Percentiles rank a stretch among this genome's conserved stretches.
These are phyloP conservation scores for Amanita phalloides DNA, from an alignment of 768 basidiomycete genomes.

Conservation along the genomic window DNA sequence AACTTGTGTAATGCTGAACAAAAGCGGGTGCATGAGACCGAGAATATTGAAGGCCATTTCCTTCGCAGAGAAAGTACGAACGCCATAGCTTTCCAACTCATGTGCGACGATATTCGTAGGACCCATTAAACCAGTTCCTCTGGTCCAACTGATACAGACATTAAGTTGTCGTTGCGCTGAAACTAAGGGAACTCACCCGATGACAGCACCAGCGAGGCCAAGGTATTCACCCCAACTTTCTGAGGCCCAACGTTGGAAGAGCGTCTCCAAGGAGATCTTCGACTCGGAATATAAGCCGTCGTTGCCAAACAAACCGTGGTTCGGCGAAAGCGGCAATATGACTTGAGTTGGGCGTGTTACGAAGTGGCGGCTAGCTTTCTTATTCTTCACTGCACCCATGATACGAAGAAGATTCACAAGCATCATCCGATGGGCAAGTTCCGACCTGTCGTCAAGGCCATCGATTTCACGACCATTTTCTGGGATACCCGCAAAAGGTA, in stretches of 20 bases:
- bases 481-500: constrained; percentile 96
- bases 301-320: constrained; percentile 96
- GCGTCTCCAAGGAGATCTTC: constrained; percentile 94
- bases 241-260: constrained; percentile 96
- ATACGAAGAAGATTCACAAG: constrained; percentile 93
- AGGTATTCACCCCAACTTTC: constrained; percentile 99
- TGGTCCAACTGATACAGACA: constrained; percentile 66
- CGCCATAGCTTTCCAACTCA: constrained; percentile 85
- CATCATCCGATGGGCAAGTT: constrained; percentile 98
- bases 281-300: constrained; percentile 98
- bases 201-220: constrained; percentile 95
- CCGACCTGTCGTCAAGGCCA: constrained; percentile 92
- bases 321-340: constrained; percentile 93
- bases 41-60: constrained; percentile 99
- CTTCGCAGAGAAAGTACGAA: constrained; percentile 97
- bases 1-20: constrained; percentile 99
- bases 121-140: constrained; percentile 95
- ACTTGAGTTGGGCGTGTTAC: constrained; percentile 98
- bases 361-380: constrained; percentile 95
- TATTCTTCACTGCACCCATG: constrained; percentile 93
- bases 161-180: constrained; percentile 4
- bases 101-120: constrained; percentile 92
- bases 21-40: constrained; percentile 96
- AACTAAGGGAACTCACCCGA: constrained; percentile 52
- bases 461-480: constrained; percentile 99